Percentiles rank a stretch among this genome's conserved stretches.
Evolutionary conservation across 352 stramenopile genomes (phyloP).

Genomic region (Pythium phragmitis): DNA sequence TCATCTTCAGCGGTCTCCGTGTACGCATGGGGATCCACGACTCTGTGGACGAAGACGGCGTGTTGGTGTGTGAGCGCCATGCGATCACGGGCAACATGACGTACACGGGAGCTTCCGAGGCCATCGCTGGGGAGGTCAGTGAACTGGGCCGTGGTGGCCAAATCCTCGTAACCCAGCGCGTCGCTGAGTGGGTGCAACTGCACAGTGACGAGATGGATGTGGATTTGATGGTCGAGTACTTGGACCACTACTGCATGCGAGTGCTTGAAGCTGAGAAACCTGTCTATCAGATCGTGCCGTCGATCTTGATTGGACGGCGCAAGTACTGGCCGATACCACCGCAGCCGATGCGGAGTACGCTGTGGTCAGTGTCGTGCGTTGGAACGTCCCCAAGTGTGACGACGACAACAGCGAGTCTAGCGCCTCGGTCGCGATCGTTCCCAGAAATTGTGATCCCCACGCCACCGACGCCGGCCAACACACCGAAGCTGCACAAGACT

Average conservation of each 20-base stretch:
- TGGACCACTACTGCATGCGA: neutral
- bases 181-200: conserved; percentile 19
- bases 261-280: neutral
- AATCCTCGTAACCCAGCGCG: conserved; percentile 27
- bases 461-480: conserved; percentile 6
- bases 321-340: conserved; percentile 5
- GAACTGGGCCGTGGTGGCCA: conserved; percentile 30
- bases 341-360: neutral
- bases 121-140: conserved; percentile 24
- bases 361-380: neutral
- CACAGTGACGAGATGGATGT: conserved; percentile 6
- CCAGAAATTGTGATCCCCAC: conserved; percentile 3
- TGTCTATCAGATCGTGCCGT: conserved; percentile 11
- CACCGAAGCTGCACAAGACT: neutral
- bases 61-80: conserved; percentile 14
- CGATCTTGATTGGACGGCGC: neutral
- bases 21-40: conserved; percentile 81
- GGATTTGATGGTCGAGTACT: conserved; percentile 4
- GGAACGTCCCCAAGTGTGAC: neutral
- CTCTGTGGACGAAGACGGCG: conserved; percentile 20
- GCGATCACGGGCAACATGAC: conserved; percentile 27
- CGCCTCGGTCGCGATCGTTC: conserved; percentile 1
- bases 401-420: neutral
- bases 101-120: conserved; percentile 25
- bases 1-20: conserved; percentile 62